Percentiles rank a stretch among this genome's conserved stretches.
phyloP scores from a whole-genome alignment of 2,329 filamentous ascomycete genomes.

The Apiospora rasikravindrae region DNA sequence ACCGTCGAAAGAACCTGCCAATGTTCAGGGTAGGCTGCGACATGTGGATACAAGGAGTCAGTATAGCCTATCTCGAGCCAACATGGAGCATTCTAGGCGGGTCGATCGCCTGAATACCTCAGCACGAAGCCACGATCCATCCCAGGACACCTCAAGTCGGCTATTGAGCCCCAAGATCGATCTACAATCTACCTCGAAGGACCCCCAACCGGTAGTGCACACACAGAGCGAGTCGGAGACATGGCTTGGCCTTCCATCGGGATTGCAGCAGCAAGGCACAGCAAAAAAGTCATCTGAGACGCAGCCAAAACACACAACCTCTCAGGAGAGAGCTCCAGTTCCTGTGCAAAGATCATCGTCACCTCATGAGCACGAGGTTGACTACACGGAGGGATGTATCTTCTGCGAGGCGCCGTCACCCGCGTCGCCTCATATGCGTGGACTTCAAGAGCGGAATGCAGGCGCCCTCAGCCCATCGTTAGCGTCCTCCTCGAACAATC shows the following conservation, averaged over 20 bases:
- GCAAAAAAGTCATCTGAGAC: not conserved
- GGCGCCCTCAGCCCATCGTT: not conserved
- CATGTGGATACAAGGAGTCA: constrained; percentile 30
- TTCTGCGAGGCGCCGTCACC: constrained; percentile 16
- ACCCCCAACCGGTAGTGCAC: no score
- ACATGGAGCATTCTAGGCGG: constrained; percentile 11
- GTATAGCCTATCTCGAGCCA: constrained; percentile 21
- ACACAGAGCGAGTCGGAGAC: not conserved
- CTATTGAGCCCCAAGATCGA: not conserved
- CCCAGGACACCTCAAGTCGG: not conserved
- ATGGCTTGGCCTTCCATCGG: constrained; percentile 11
- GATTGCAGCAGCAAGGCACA: not conserved
- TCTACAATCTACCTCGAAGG: no score
- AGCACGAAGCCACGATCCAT: not conserved
- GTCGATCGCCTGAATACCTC: constrained; percentile 20
- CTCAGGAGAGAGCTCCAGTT: not conserved
- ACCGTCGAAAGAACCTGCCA: constrained; percentile 33
- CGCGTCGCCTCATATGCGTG: not conserved
- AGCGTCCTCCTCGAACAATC: not conserved
- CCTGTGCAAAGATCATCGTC: not conserved
- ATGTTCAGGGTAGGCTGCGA: constrained; percentile 28
- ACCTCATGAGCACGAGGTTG: not conserved
- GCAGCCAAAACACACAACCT: no score
- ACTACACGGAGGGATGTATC: not conserved
- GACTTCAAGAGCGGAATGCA: not conserved